phyloP scores from a whole-genome alignment of 2,329 filamentous ascomycete genomes.

The Curvularia verruculosa region DNA sequence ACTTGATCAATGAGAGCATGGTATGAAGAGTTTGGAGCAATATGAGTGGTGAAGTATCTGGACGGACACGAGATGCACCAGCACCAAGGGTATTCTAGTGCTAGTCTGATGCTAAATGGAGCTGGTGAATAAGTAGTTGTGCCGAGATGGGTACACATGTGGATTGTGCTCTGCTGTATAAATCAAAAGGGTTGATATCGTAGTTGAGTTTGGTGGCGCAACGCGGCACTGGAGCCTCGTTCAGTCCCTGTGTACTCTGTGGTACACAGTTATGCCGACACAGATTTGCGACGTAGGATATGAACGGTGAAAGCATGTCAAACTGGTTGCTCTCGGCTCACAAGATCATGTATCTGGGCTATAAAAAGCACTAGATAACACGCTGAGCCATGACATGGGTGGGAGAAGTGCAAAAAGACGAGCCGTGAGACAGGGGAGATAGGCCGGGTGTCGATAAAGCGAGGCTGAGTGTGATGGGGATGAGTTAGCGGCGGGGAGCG shows the following conservation, averaged over 20 bases:
- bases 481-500: background rate
- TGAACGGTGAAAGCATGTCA: background rate
- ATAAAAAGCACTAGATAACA: background rate
- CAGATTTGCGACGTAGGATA: background rate
- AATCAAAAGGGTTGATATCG: background rate
- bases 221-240: background rate
- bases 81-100: background rate
- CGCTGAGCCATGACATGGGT: background rate
- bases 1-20: background rate
- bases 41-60: background rate
- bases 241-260: background rate
- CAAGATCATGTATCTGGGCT: background rate
- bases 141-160: background rate
- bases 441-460: background rate
- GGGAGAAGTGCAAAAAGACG: background rate
- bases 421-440: background rate
- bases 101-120: background rate
- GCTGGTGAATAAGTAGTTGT: background rate
- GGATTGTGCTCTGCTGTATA: background rate
- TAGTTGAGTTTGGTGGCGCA: background rate
- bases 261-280: background rate
- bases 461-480: background rate
- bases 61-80: background rate
- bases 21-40: background rate
- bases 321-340: background rate